Conservation (phyloP, 177 flowering plant genomes). For the Vitis hybrid region DNA sequence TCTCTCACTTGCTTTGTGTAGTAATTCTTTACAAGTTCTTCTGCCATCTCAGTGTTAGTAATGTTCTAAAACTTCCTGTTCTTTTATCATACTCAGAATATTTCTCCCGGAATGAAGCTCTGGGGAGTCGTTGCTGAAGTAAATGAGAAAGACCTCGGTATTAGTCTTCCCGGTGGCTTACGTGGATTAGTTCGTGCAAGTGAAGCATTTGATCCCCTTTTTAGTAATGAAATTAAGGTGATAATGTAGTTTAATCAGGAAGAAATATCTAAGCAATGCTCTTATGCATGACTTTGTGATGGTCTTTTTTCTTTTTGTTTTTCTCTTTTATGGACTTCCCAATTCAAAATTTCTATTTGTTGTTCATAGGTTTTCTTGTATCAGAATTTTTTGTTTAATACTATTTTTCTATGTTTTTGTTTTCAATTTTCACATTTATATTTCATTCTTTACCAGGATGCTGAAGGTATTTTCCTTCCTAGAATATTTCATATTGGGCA, state of each 20-base stretch:
- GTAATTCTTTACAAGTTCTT: neutral
- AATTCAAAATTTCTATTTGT: no score
- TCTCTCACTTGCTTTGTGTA: neutral
- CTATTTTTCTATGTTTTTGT: neutral
- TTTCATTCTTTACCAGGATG: conserved; percentile 32
- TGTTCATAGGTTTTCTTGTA: neutral
- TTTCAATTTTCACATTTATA: neutral
- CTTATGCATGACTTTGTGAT: no score
- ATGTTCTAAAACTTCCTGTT: neutral
- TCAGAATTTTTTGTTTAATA: neutral
- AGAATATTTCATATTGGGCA: conserved; percentile 67
- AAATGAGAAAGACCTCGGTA: conserved; percentile 75
- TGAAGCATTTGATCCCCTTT: conserved; percentile 71
- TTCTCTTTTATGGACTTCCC: neutral
- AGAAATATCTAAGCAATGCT: no score
- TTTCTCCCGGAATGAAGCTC: conserved; percentile 86
- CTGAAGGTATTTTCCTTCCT: conserved; percentile 37
- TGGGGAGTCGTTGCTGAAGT: conserved; percentile 91
- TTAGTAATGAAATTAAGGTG: conserved; percentile 43
- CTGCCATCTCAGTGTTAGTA: no score
- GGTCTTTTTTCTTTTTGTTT: neutral
- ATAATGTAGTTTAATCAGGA: neutral
- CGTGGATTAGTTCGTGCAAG: conserved; percentile 78
- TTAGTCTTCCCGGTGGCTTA: conserved; percentile 90
- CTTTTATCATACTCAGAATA: conserved; percentile 34